A percentile compares a stretch with the other conserved stretches of the same genome.
Evolutionary conservation across 768 basidiomycete species (phyloP).

Genomic region (Leccinum olivaceopallidum): DNA sequence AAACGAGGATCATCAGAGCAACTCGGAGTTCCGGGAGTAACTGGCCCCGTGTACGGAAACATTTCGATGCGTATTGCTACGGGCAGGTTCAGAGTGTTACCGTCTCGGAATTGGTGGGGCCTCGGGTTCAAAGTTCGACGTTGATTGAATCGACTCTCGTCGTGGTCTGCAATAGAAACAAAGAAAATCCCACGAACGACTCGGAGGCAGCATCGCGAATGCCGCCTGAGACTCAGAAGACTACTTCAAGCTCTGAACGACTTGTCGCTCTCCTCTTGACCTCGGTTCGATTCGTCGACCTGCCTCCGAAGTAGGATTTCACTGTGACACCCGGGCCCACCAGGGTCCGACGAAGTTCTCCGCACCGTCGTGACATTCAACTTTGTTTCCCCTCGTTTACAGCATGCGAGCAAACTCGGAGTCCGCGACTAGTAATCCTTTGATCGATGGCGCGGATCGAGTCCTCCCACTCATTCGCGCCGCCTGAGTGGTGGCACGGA

Average conservation of each 20-base stretch:
- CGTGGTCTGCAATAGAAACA: background rate
- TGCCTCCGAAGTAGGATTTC: background rate
- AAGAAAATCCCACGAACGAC: background rate
- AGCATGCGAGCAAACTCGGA: background rate
- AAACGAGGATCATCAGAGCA: too few relatives aligned
- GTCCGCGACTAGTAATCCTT: background rate
- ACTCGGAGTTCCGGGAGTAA: too few relatives aligned
- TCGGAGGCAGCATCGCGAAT: too few relatives aligned
- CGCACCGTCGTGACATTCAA: background rate
- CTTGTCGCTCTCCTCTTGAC: too few relatives aligned
- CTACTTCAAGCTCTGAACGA: too few relatives aligned
- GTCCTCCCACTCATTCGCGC: background rate
- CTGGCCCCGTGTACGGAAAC: background rate
- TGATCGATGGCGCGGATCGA: background rate
- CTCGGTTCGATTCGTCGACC: too few relatives aligned
- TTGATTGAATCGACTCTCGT: background rate
- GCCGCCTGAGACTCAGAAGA: too few relatives aligned
- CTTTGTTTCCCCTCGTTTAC: background rate
- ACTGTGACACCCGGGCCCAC: too few relatives aligned
- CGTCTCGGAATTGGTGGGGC: background rate
- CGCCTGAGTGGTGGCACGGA: background rate
- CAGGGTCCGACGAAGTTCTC: background rate
- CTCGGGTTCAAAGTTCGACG: background rate
- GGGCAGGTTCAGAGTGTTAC: background rate
- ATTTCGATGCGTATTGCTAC: background rate